Base-by-base conservation (phyloP, 768 basidiomycete genomes). In the Agaricus sinodeliciosus region DNA sequence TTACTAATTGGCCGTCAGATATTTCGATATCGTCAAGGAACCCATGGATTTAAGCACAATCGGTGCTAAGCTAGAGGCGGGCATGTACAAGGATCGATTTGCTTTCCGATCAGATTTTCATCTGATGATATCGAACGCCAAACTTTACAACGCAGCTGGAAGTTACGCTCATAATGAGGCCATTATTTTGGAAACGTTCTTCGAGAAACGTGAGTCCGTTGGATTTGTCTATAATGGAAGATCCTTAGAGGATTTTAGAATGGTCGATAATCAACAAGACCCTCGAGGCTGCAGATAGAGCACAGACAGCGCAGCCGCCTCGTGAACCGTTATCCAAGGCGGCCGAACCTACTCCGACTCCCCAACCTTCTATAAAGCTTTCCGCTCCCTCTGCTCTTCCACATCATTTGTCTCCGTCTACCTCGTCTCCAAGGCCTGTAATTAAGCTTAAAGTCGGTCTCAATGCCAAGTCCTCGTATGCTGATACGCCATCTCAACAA, bases 21-120 rank as follows among this genome's bases (percentile, higher is more conserved):
- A 98, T 66, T 92, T 93, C 61, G 84, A 89, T 49, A 70, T 94
- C 54, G 85, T 99, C 66, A 89, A 89, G 67, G 76, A 87, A 9
- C 95, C 96, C 0, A 97, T 99, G 91, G 96, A 99, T 63, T 74
- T 98, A 15, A 84, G 85, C 48, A 93, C 94, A 0, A 88, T 95
- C 75, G 73, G 77, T 25, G 87, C 87, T 35, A 97, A 95, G 65
- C 71, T 98, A 9, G 85, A 89, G 60, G 83, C 80, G 51, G 93
- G 94, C 5, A 79, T 86, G 68, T 98, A 97, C 71, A 78, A 82
- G 56, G 83, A 89, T 60, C 83, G 93, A 9, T 82, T 85, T 60
- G 85, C 77, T 12, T 95, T 98, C 65, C 84, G 85, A 57, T 73
- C 78, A 25, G 96, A 99, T 66, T 87, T 98, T 67, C 81, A 77